Evolutionary conservation across 148 eudicot genomes (phyloP).

Genomic region (Rhododendron griersonianum): DNA sequence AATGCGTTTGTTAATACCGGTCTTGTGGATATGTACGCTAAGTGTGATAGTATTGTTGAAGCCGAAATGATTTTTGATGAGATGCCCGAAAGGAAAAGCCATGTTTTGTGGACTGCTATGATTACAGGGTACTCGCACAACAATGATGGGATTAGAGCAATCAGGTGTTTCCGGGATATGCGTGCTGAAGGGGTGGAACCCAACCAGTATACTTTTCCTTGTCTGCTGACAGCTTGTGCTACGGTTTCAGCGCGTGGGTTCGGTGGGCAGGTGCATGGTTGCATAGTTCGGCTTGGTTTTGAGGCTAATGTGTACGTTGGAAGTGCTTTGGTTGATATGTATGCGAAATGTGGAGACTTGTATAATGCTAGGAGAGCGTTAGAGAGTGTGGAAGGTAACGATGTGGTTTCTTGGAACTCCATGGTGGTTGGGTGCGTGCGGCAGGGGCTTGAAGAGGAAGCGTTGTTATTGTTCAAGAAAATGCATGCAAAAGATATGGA

Average conservation of each 20-base stretch:
- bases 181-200: slow-evolving; percentile 48
- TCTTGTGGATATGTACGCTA: slow-evolving; percentile 83
- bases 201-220: slow-evolving; percentile 72
- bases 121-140: slow-evolving; percentile 69
- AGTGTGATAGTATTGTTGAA: slow-evolving; percentile 45
- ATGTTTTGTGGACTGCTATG: slow-evolving; percentile 85
- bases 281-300: slow-evolving; percentile 49
- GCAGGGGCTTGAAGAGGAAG: slow-evolving; percentile 53
- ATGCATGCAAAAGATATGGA: slow-evolving; percentile 53
- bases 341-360: slow-evolving; percentile 64
- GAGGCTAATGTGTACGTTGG: slow-evolving; percentile 47
- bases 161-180: slow-evolving; percentile 53
- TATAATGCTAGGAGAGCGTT: slow-evolving; percentile 44
- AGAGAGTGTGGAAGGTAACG: slow-evolving; percentile 34
- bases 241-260: slow-evolving; percentile 28
- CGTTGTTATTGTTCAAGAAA: slow-evolving; percentile 47
- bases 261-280: slow-evolving; percentile 67
- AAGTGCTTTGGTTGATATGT: slow-evolving; percentile 75
- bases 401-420: slow-evolving; percentile 19
- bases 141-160: slow-evolving; percentile 40
- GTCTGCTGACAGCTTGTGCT: slow-evolving; percentile 56
- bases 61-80: slow-evolving; percentile 50
- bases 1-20: slow-evolving; percentile 47
- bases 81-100: slow-evolving; percentile 36
- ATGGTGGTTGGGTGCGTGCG: slow-evolving; percentile 50